Evolutionary conservation across 176 grass and related monocot species (phyloP).

Genomic region (Avena sativa): DNA sequence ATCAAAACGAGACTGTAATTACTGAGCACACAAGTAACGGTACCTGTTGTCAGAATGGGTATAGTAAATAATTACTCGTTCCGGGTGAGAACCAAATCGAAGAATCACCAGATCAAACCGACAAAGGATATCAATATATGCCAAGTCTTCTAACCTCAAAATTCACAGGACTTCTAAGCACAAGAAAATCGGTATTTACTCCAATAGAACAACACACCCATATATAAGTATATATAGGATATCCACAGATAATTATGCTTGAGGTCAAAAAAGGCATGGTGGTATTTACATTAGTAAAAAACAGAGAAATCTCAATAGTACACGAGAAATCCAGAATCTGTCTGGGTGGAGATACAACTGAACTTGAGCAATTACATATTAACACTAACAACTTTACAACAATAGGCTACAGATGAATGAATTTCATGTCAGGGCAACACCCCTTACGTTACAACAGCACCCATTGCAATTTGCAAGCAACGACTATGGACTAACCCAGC

Average conservation of each 20-base stretch:
- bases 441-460: slow-evolving; percentile 38
- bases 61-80: not conserved
- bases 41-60: not conserved
- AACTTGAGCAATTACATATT: slow-evolving; percentile 48
- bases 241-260: not conserved
- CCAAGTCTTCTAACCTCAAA: not conserved
- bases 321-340: slow-evolving; percentile 2
- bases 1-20: not conserved
- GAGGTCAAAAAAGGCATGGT: not conserved
- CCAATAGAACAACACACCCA: not conserved
- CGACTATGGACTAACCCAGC: slow-evolving; percentile 21
- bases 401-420: slow-evolving; percentile 31
- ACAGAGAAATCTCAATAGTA: not conserved
- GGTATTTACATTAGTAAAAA: slow-evolving; percentile 21
- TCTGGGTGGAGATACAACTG: not conserved
- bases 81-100: not conserved
- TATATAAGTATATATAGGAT: not conserved
- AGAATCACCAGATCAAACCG: not conserved
- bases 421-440: not conserved
- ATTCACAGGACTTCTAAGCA: not conserved
- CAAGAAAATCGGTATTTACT: not conserved
- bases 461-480: slow-evolving; percentile 15
- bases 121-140: not conserved
- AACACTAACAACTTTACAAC: slow-evolving; percentile 50
- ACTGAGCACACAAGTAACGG: not conserved